Conservation (phyloP, 2,329 filamentous ascomycete genomes). For the Aspergillus sp. region DNA sequence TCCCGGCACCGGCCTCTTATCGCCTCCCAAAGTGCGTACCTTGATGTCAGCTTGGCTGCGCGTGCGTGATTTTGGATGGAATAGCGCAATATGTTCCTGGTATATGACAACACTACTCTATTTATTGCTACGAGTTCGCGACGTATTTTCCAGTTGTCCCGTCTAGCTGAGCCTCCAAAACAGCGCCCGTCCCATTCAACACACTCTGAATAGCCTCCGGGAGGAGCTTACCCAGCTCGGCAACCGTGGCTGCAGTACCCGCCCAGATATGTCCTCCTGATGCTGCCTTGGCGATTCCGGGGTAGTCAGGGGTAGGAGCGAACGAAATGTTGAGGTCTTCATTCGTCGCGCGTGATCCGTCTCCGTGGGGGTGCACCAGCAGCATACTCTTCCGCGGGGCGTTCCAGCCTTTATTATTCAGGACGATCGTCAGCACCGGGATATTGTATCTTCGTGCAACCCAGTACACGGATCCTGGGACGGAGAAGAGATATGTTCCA, state of each 20-base stretch:
- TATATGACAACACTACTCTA: too few species aligned
- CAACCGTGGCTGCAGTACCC: too few species aligned
- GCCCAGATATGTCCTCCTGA: slow-evolving; percentile 54
- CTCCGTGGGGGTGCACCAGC: slow-evolving; percentile 65
- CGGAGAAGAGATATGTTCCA: slow-evolving; percentile 65
- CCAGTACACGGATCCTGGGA: slow-evolving; percentile 68
- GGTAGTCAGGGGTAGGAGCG: slow-evolving; percentile 64
- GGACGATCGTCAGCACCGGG: slow-evolving; percentile 64
- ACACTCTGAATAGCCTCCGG: too few species aligned
- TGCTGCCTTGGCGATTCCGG: slow-evolving; percentile 67
- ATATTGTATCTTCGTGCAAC: slow-evolving; percentile 66
- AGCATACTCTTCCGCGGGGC: slow-evolving; percentile 62
- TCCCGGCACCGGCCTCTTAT: slow-evolving; percentile 32
- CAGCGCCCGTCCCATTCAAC: slow-evolving; percentile 59
- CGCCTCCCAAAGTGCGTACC: not conserved
- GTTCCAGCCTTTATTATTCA: slow-evolving; percentile 73
- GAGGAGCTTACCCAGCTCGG: too few species aligned
- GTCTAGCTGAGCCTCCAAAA: slow-evolving; percentile 61
- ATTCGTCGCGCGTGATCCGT: slow-evolving; percentile 61
- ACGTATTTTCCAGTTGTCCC: slow-evolving; percentile 56
- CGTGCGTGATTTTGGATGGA: not conserved
- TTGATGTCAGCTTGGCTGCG: too few species aligned
- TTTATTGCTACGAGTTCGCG: slow-evolving; percentile 10
- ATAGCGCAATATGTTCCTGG: not conserved
- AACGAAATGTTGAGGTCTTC: slow-evolving; percentile 68